Percentiles rank a stretch among this genome's conserved stretches.
Evolutionary conservation across 1,139 yeast species (phyloP).

Genomic region (Yamadazyma siamensis): DNA sequence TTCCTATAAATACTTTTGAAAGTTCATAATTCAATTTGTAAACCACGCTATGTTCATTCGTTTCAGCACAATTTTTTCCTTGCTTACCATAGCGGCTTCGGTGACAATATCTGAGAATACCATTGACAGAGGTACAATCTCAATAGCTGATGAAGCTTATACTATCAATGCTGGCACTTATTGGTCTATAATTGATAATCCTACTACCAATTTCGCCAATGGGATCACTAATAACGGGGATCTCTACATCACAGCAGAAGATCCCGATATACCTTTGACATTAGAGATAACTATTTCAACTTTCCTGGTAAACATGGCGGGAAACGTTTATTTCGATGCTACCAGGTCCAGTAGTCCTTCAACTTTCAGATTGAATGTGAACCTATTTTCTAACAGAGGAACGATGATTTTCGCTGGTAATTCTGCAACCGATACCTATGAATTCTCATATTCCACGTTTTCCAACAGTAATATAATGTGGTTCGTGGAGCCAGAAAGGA

Average conservation of each 20-base stretch:
- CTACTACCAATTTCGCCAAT: constrained; percentile 22
- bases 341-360: constrained; percentile 15
- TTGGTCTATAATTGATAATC: constrained; percentile 30
- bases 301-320: constrained; percentile 15
- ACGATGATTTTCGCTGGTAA: constrained; percentile 27
- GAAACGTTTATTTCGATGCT: constrained; percentile 21
- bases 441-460: constrained; percentile 11
- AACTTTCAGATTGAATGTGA: constrained; percentile 19
- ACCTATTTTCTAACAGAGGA: constrained; percentile 21
- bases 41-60: no score
- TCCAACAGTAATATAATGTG: constrained; percentile 17
- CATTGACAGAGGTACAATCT: constrained; percentile 7
- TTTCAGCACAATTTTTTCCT: background rate
- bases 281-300: constrained; percentile 8
- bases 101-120: no score
- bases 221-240: constrained; percentile 20
- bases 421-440: no score
- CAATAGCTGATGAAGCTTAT: constrained; percentile 4
- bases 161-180: constrained; percentile 20
- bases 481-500: constrained; percentile 20
- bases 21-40: no score
- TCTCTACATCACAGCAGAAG: constrained; percentile 17
- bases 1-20: no score
- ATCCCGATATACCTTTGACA: constrained; percentile 7
- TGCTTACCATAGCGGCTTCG: background rate